phyloP scores from a whole-genome alignment of 2,329 filamentous ascomycete species.

The Pyrenophora seminiperda region DNA sequence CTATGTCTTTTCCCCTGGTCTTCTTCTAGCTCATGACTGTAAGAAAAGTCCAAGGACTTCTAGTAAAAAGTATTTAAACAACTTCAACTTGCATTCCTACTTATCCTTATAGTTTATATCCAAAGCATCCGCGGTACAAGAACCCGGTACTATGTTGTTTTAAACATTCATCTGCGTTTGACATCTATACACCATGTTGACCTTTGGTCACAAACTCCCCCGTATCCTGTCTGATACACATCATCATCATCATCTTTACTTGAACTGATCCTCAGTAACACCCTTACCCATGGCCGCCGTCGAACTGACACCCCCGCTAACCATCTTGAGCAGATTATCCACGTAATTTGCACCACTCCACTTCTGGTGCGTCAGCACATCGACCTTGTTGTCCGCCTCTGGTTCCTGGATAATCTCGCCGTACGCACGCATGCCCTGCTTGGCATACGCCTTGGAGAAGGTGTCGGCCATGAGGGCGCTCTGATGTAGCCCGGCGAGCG shows the following conservation, averaged over 20 bases:
- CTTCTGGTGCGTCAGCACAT: slow-evolving; percentile 99
- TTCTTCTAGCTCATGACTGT: too few relatives aligned
- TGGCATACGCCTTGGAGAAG: slow-evolving; percentile 81
- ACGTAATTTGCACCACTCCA: slow-evolving; percentile 96
- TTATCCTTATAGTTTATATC: too few relatives aligned
- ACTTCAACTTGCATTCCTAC: too few relatives aligned
- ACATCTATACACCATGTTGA: too few relatives aligned
- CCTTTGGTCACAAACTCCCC: too few relatives aligned
- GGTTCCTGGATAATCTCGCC: slow-evolving; percentile 97
- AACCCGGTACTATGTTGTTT: too few relatives aligned
- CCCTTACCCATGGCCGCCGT: slow-evolving; percentile 97
- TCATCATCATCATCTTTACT: slow-evolving; percentile 46
- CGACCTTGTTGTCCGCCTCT: slow-evolving; percentile 86
- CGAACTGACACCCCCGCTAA: slow-evolving; percentile 86
- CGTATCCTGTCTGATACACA: too few relatives aligned
- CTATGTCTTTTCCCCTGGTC: too few relatives aligned
- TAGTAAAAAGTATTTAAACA: too few relatives aligned
- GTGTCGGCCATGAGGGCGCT: slow-evolving; percentile 89
- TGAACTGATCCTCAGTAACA: slow-evolving; percentile 97
- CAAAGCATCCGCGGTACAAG: too few relatives aligned
- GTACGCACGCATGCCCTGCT: slow-evolving; percentile 91
- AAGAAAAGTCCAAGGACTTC: too few relatives aligned
- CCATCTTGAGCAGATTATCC: slow-evolving; percentile 96
- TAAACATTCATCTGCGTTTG: too few relatives aligned
- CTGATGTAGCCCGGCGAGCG: slow-evolving; percentile 94